Evolutionary conservation across 2,329 filamentous ascomycete genomes (phyloP), one percentile per base, ranked within the genome.

Genomic region (Sarocladium strictum): DNA sequence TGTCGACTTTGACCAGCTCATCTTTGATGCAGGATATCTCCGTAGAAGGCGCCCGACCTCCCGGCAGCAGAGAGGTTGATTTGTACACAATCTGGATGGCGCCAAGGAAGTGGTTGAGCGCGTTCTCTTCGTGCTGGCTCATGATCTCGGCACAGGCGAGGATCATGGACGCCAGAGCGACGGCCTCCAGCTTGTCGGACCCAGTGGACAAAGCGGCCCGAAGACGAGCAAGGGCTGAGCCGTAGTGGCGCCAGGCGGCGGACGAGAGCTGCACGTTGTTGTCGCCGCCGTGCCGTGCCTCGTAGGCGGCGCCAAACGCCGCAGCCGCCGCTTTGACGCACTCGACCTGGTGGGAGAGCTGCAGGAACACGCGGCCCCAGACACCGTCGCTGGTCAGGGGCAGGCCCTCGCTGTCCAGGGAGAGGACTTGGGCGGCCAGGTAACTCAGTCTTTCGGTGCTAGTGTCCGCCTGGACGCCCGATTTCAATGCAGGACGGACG

Each of bases 291-390:
- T 10, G 14, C n/a, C 27, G 37, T 6, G 24, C 9, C 23, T 55
- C 53, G 21, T 55, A 55, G 1, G 53, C 41, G 32, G 53, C 40
- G 19, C 53, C 53, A 29, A 55, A 55, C 7, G 53, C 53, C 2
- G 53, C 53, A 14, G 53, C 40, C 2, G 53, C 53, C 4, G 53
- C 53, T 27, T 55, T 55, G 41, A 50, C 53, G 26, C 53, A 55
- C 15, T 55, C 32, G 27, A 38, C 45, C 12, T 49, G 12, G 23
- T 51, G 19, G 2, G 53, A 55, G 2, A 55, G 15, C 43, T 55
- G 53, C 23, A 55, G 41, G 41, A 55, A 55, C 11, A 49, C 19
- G 19, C 41, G 29, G 24, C 43, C 53, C 53, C 53, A 55, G 43
- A 55, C 53, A 10, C 23, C 26, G 35, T 55, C 43, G 5, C 21